Evolutionary conservation across 495 filamentous ascomycete genomes (phyloP), one percentile per base, ranked within the genome.

Genomic region (Aspergillus taichungensis): DNA sequence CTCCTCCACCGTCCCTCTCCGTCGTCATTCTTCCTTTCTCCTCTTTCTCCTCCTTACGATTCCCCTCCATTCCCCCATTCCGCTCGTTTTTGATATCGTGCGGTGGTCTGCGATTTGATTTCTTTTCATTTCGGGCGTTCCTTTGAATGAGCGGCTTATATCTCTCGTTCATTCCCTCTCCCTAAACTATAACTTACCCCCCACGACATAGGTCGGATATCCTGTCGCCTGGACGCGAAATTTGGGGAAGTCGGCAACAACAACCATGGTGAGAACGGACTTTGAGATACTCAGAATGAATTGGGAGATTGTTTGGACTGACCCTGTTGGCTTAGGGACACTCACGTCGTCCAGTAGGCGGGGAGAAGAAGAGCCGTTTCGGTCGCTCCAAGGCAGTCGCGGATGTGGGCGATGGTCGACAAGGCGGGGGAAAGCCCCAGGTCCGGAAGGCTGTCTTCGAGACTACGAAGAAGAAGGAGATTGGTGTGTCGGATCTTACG

Each of bases 401-500:
- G 44, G 69, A 73, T 50, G 60, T 69, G 33, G 66, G 69, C 50
- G 69, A 71, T 54, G 67, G 66, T 13, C 66, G 69, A 36, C 55
- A 60, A 53, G 42, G 61, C 48, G 69, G 74, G 37, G 71, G 74
- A 52, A 79, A 80, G 57, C 71, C 77, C 34, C 85, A 85, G 66
- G 84, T 94, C 52, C 91, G 88, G 68, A 97, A 96, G 71, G 94
- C 94, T 39, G 83, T 83, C 14, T 99, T 91, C 66, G 94, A 99
- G 66, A 88, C 78, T 14, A 85, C 81, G 42, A 96, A 95, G 78
- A 97, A 96, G 81, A 97, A 95, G 79, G 89, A 97, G 67, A 91
- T 97, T 51, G 94, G 94, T 44, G 91, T 99, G 27, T 95, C 94
- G 13, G 94, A 99, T 75, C 76, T 99, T 54, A 99, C 94, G 5